Evolutionary conservation across 345 rosid species (phyloP).

Genomic region (Eucalyptus dawsonii): DNA sequence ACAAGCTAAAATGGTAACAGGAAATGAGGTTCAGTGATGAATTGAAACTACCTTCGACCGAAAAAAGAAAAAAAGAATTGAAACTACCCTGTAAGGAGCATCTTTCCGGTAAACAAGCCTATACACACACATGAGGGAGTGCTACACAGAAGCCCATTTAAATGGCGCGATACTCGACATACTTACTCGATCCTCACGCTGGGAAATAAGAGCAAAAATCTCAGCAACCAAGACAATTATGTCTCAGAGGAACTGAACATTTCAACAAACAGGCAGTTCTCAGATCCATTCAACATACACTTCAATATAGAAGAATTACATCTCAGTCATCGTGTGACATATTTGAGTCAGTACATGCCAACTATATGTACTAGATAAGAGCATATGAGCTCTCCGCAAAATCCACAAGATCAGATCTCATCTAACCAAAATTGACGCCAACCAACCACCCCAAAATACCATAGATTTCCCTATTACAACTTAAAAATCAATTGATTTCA

Average conservation of each 20-base stretch:
- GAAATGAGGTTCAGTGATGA: not conserved
- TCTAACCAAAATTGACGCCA: not conserved
- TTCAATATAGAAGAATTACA: not conserved
- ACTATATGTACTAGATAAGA: not conserved
- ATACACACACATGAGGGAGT: not conserved
- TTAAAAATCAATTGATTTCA: not conserved
- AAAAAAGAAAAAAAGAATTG: not conserved
- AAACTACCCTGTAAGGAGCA: not conserved
- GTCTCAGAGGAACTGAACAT: not conserved
- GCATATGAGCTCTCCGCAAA: not conserved
- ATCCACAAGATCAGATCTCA: not conserved
- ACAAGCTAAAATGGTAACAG: not conserved
- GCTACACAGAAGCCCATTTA: not conserved
- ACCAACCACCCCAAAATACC: not conserved
- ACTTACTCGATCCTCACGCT: not conserved
- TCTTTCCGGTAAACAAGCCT: not conserved
- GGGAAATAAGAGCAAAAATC: not conserved
- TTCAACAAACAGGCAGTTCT: not conserved
- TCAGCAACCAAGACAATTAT: not conserved
- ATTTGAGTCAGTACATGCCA: not conserved
- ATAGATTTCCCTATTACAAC: not conserved
- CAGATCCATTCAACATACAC: not conserved
- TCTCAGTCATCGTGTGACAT: not conserved
- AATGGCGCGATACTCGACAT: not conserved
- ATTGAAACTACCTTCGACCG: not conserved